These are phyloP conservation scores for Cutaneotrichosporon sp. DNA, from an alignment of 1,284 basidiomycete genomes.

Conservation along the genomic window DNA sequence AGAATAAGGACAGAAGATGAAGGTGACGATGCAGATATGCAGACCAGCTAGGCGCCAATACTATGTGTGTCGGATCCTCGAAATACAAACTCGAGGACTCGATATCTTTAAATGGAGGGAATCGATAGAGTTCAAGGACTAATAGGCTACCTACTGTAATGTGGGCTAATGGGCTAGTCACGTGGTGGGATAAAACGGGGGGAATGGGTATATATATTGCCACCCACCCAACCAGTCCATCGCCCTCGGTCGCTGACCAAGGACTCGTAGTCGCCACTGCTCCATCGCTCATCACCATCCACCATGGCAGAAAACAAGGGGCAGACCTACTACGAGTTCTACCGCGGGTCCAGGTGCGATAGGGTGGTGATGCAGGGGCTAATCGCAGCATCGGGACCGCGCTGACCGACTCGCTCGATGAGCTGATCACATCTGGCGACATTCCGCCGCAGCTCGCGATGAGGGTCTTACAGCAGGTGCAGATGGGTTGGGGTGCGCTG, in stretches of 20 bases:
- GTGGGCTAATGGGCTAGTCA: neutral
- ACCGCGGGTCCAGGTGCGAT: slow-evolving; percentile 57
- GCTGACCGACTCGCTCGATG: slow-evolving; percentile 97
- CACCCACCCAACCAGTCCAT: neutral
- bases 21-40: neutral
- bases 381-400: slow-evolving; percentile 84
- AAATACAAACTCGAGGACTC: neutral
- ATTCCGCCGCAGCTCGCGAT: slow-evolving; percentile 97
- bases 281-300: slow-evolving; percentile 2
- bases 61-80: neutral
- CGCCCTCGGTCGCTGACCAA: neutral
- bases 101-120: neutral
- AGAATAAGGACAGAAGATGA: neutral
- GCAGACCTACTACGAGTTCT: slow-evolving; percentile 82
- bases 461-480: slow-evolving; percentile 92
- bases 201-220: neutral
- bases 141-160: too few relatives aligned
- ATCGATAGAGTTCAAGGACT: neutral
- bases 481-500: neutral
- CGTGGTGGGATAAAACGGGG: slow-evolving; percentile 1
- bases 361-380: neutral
- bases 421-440: slow-evolving; percentile 93
- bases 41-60: neutral
- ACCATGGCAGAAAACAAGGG: slow-evolving; percentile 37
- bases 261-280: neutral